Evolutionary conservation across 768 basidiomycete species (phyloP).

Genomic region (Galerina marginata): DNA sequence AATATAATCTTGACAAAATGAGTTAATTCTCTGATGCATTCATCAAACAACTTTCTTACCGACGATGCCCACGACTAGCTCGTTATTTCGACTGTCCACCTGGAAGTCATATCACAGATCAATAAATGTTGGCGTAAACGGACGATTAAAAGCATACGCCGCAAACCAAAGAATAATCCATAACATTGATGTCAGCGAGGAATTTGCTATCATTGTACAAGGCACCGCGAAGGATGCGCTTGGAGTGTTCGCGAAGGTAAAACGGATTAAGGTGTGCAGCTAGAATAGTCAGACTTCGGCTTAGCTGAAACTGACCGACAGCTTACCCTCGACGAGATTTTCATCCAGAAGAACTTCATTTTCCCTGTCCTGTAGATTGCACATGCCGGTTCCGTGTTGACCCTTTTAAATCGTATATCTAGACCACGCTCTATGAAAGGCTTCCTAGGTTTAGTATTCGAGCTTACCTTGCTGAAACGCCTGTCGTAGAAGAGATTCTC

Average conservation of each 20-base stretch:
- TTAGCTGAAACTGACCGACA: slow-evolving; percentile 8
- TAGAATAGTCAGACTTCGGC: slow-evolving; percentile 31
- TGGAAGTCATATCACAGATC: slow-evolving; percentile 20
- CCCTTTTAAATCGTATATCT: slow-evolving; percentile 98
- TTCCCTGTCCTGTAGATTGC: slow-evolving; percentile 83
- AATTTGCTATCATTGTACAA: slow-evolving; percentile 96
- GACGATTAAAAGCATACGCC: slow-evolving; percentile 48
- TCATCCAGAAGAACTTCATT: slow-evolving; percentile 97
- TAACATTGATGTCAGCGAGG: slow-evolving; percentile 91
- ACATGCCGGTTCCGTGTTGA: slow-evolving; percentile 94
- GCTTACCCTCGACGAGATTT: slow-evolving; percentile 88
- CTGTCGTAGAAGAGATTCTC: slow-evolving; percentile 96
- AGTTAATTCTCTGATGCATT: neutral
- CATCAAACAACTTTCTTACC: slow-evolving; percentile 56
- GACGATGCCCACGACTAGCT: slow-evolving; percentile 96
- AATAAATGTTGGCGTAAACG: neutral
- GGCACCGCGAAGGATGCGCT: slow-evolving; percentile 88
- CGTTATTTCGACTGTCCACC: slow-evolving; percentile 87
- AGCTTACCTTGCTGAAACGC: slow-evolving; percentile 80
- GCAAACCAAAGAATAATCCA: slow-evolving; percentile 97
- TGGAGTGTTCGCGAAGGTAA: slow-evolving; percentile 95
- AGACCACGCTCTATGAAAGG: neutral
- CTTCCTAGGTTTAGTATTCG: slow-evolving; percentile 42
- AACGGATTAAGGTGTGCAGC: slow-evolving; percentile 88
- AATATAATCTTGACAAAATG: slow-evolving; percentile 72